Evolutionary conservation across 2,329 filamentous ascomycete species (phyloP).

Genomic region (Aspergillus latus): DNA sequence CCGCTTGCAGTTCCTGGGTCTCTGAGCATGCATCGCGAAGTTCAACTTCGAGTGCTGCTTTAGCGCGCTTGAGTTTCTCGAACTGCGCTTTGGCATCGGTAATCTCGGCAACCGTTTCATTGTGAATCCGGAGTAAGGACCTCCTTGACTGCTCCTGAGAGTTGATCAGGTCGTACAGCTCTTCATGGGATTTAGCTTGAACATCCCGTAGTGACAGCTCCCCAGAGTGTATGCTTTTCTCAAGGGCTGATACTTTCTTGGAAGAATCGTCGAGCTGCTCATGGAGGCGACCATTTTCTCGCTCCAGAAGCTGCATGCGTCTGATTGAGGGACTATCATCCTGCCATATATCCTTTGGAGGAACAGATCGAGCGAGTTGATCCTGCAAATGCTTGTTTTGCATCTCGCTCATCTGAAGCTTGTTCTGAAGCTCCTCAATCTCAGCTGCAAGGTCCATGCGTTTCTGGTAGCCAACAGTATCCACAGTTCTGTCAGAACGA

Average conservation of each 20-base stretch:
- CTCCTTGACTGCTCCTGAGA: slow-evolving; percentile 88
- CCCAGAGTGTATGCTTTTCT: slow-evolving; percentile 81
- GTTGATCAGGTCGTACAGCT: slow-evolving; percentile 87
- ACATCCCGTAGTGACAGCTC: slow-evolving; percentile 88
- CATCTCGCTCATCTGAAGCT: slow-evolving; percentile 91
- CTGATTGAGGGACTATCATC: slow-evolving; percentile 77
- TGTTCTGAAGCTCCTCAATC: slow-evolving; percentile 88
- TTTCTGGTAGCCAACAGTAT: slow-evolving; percentile 80
- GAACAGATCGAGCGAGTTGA: slow-evolving; percentile 71
- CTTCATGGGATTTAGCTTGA: slow-evolving; percentile 89
- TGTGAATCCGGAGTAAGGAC: slow-evolving; percentile 78
- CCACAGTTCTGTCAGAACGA: slow-evolving; percentile 79
- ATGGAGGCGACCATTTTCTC: slow-evolving; percentile 86
- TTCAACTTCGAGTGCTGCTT: slow-evolving; percentile 78
- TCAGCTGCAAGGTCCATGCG: slow-evolving; percentile 89
- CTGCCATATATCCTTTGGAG: slow-evolving; percentile 60
- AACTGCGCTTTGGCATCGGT: slow-evolving; percentile 83
- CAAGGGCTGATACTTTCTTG: slow-evolving; percentile 86
- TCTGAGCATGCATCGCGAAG: slow-evolving; percentile 81
- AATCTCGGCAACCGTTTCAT: slow-evolving; percentile 79
- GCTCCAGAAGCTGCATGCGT: slow-evolving; percentile 86
- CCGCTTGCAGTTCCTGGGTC: slow-evolving; percentile 72
- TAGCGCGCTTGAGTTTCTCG: slow-evolving; percentile 80
- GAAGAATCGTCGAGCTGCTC: slow-evolving; percentile 92
- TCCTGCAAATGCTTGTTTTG: slow-evolving; percentile 89